Base-by-base conservation (phyloP, 2,329 filamentous ascomycete species). In the Exophiala phaeomuriformis region DNA sequence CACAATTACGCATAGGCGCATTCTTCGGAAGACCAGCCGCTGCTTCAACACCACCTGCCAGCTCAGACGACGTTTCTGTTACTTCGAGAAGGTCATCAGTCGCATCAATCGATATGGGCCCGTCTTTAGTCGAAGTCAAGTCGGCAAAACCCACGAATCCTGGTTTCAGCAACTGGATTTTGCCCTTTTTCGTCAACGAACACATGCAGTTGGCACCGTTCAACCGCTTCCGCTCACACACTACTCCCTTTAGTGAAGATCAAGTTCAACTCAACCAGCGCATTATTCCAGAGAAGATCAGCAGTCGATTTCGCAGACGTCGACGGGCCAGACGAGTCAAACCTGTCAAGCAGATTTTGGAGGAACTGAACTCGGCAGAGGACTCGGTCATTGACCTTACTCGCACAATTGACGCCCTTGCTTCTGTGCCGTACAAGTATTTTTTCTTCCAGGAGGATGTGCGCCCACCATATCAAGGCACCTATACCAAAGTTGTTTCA, bases 151-250 rank as follows among this genome's bases (percentile, higher is more conserved):
- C 66, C 28, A 31, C 60, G 5, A 58, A 65, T 49, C 61, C 79
- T 0, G 77, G 81, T 42, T 90, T 88, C 61, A 73, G 86, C 12
- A 83, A 81, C 61, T 74, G 77, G 35, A 97, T 97, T 64, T 79
- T 89, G 32, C 83, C 87, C 0, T 97, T 96, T 68, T 90, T 86
- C 58, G 65, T 93, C 43, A 85, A 88, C 54, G 77, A 83, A 2
- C 79, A 88, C 64, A 86, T 88, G 1, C 79, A 71, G n/a, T 62
- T 96, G 49, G 89, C 90, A 0, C 75, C 77, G 0, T 71, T 75
- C 40, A 63, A 63, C 51, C 60, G 61, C 27, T 63, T 61, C 43
- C 49, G 45, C 35, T 42, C 45, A 8, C 52, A 46, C 3, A 40
- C 31, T 12, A 29, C 31, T 12, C 12, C 33, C 3, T 49, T 49